Conservation (phyloP, 129 eudicot genomes). For the Flaveria brownii region DNA sequence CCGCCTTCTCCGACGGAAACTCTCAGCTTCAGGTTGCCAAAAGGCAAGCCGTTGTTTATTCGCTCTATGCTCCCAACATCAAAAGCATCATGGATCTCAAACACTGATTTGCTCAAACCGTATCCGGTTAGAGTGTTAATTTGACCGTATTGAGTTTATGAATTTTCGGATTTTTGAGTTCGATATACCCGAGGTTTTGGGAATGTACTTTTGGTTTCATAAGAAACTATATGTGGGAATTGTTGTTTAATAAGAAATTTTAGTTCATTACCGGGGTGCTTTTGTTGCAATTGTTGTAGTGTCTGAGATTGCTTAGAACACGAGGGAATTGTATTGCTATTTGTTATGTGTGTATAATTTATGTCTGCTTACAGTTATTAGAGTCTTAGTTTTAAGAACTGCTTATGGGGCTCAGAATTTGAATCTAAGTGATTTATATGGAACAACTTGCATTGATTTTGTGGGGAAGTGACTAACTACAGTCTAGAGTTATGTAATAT, state of each 20-base stretch:
- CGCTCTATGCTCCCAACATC: constrained; percentile 54
- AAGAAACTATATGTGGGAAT: too few relatives aligned
- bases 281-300: too few relatives aligned
- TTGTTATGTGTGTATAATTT: too few relatives aligned
- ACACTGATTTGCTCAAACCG: constrained; percentile 2
- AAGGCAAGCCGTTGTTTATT: constrained; percentile 65
- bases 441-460: too few relatives aligned
- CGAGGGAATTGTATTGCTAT: too few relatives aligned
- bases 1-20: constrained; percentile 55
- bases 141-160: neutral
- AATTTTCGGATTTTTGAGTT: neutral
- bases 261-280: too few relatives aligned
- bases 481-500: neutral
- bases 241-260: too few relatives aligned
- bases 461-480: neutral
- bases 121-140: neutral
- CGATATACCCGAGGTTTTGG: neutral
- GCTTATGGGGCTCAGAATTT: neutral
- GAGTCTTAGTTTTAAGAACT: neutral
- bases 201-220: neutral
- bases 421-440: neutral
- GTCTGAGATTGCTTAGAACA: too few relatives aligned
- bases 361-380: neutral
- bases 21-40: constrained; percentile 65
- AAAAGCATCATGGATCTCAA: constrained; percentile 64